These are phyloP conservation scores for Larix kaempferi DNA, from an alignment of 75 land plant species.

Conservation along the genomic window DNA sequence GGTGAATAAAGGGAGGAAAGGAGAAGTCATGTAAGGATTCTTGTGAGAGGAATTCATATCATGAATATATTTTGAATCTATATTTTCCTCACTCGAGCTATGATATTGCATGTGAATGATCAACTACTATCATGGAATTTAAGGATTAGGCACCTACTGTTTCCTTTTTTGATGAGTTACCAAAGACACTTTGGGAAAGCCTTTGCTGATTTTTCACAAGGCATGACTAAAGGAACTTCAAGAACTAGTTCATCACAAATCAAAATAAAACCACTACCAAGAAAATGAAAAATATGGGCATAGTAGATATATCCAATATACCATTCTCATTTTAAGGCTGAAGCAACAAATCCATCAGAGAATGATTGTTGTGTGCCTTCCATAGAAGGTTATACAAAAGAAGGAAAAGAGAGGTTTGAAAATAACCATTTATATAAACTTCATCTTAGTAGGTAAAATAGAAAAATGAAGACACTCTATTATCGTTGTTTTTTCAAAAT, in stretches of 20 bases:
- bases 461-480: background rate
- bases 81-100: no score
- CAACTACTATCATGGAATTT: no score
- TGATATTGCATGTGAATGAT: no score
- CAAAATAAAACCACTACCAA: background rate
- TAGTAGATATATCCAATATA: slow-evolving; percentile 22
- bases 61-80: no score
- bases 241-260: background rate
- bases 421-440: background rate
- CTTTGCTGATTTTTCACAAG: background rate
- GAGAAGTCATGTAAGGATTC: no score
- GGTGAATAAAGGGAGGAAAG: no score
- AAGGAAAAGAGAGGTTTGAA: slow-evolving; percentile 3
- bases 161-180: slow-evolving; percentile 58
- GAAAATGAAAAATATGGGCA: slow-evolving; percentile 12
- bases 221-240: slow-evolving; percentile 2
- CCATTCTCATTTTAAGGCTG: background rate
- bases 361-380: background rate
- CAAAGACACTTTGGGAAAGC: slow-evolving; percentile 45
- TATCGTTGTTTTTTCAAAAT: background rate
- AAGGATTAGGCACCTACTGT: slow-evolving; percentile 78
- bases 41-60: no score
- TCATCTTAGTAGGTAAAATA: background rate
- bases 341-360: background rate
- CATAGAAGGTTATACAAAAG: background rate